These are phyloP conservation scores for Ceratocystis alfenasii DNA, from an alignment of 2,329 filamentous ascomycete genomes.

Conservation along the genomic window DNA sequence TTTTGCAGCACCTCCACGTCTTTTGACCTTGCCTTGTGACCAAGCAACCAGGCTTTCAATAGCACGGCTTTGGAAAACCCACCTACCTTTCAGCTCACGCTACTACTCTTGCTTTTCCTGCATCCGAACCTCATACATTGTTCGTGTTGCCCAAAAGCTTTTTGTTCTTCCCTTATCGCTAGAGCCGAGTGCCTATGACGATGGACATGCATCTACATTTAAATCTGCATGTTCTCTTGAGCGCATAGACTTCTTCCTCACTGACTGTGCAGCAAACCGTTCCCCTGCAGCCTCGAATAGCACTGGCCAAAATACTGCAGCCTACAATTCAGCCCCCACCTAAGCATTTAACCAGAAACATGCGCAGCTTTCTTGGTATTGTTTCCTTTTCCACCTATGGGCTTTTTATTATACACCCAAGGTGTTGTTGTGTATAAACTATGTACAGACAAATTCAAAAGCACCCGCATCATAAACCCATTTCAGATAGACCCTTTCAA, in stretches of 20 bases:
- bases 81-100: too few species aligned
- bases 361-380: neutral
- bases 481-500: conserved; percentile 14
- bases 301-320: neutral
- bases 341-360: neutral
- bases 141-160: too few species aligned
- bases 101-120: too few species aligned
- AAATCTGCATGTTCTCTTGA: neutral
- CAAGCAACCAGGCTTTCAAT: too few species aligned
- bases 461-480: neutral
- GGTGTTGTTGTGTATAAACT: too few species aligned
- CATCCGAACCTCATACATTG: too few species aligned
- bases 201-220: neutral
- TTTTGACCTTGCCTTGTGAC: neutral
- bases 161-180: too few species aligned
- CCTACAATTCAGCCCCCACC: neutral
- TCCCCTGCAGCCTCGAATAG: too few species aligned
- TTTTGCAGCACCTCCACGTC: neutral
- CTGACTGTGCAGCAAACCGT: neutral
- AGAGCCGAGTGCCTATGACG: neutral
- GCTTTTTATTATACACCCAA: too few species aligned
- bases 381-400: neutral
- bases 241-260: neutral
- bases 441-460: neutral
- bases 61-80: too few species aligned